phyloP scores from a whole-genome alignment of 75 land plant species.

The Cunninghamia lanceolata region DNA sequence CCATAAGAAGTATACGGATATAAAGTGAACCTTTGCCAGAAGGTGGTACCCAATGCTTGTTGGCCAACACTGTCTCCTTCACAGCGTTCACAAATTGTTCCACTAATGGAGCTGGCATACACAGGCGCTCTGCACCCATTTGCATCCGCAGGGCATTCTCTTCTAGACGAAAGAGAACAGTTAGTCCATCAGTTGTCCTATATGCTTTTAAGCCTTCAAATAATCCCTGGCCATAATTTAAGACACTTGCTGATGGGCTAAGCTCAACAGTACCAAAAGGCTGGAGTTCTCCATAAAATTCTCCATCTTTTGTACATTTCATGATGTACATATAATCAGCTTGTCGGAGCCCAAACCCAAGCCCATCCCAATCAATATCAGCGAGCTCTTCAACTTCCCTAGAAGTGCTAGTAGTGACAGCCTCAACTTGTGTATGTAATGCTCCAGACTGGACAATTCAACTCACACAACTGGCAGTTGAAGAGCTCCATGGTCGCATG shows the following conservation, averaged over 20 bases:
- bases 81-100: slow-evolving; percentile 41
- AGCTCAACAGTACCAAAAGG: too few relatives aligned
- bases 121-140: slow-evolving; percentile 36
- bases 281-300: too few relatives aligned
- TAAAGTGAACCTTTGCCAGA: slow-evolving; percentile 34
- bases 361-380: too few relatives aligned
- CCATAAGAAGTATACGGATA: slow-evolving; percentile 31
- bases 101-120: slow-evolving; percentile 40
- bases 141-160: slow-evolving; percentile 50
- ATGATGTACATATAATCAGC: too few relatives aligned
- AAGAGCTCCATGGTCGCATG: background rate
- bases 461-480: background rate
- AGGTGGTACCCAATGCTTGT: slow-evolving; percentile 47
- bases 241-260: too few relatives aligned
- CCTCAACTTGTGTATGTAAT: slow-evolving; percentile 1
- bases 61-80: slow-evolving; percentile 39
- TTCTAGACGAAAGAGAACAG: slow-evolving; percentile 40
- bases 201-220: too few relatives aligned
- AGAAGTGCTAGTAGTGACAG: background rate
- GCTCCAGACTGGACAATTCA: background rate
- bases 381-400: too few relatives aligned
- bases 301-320: too few relatives aligned
- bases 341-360: too few relatives aligned
- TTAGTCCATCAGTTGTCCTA: too few relatives aligned
- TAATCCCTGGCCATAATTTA: too few relatives aligned